These are phyloP conservation scores for Debaryomyces sp. DNA, from an alignment of 1,139 yeast genomes.

Conservation along the genomic window DNA sequence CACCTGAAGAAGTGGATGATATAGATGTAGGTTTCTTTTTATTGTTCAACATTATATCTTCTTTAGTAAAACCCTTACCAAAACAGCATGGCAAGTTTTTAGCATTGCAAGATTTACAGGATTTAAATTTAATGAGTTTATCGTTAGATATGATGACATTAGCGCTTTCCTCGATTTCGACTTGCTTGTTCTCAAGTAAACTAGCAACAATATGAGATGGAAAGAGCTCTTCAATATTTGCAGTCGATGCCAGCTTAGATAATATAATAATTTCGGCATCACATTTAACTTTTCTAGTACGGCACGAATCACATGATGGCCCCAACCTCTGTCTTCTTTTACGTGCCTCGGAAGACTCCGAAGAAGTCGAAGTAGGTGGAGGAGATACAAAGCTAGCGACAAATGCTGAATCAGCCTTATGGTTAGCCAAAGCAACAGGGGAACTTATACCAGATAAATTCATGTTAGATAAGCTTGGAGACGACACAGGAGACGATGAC, in stretches of 20 bases:
- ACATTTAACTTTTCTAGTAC: constrained; percentile 74
- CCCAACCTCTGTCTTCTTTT: constrained; percentile 68
- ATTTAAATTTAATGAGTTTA: constrained; percentile 50
- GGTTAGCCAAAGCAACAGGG: neutral
- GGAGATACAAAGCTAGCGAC: neutral
- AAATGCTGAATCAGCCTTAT: constrained; percentile 2
- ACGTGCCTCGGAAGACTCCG: constrained; percentile 3
- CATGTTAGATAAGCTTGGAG: constrained; percentile 12
- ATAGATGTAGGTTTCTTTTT: constrained; percentile 16
- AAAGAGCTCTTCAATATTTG: constrained; percentile 3
- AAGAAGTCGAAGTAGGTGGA: neutral
- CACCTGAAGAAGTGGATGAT: constrained; percentile 1
- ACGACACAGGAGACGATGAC: constrained; percentile 11
- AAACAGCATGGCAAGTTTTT: constrained; percentile 52
- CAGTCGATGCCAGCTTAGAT: constrained; percentile 13
- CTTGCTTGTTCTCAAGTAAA: constrained; percentile 8
- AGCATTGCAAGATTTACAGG: constrained; percentile 51
- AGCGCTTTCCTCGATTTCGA: constrained; percentile 10
- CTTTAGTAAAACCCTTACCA: constrained; percentile 63
- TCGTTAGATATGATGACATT: constrained; percentile 25
- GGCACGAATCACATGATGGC: constrained; percentile 75
- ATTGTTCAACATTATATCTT: constrained; percentile 45
- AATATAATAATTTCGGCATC: constrained; percentile 57
- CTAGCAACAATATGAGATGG: constrained; percentile 1
- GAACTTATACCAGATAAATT: constrained; percentile 6